phyloP scores from a whole-genome alignment of 192 early-diverging fungal genomes.

The Backusella liffmaniae region DNA sequence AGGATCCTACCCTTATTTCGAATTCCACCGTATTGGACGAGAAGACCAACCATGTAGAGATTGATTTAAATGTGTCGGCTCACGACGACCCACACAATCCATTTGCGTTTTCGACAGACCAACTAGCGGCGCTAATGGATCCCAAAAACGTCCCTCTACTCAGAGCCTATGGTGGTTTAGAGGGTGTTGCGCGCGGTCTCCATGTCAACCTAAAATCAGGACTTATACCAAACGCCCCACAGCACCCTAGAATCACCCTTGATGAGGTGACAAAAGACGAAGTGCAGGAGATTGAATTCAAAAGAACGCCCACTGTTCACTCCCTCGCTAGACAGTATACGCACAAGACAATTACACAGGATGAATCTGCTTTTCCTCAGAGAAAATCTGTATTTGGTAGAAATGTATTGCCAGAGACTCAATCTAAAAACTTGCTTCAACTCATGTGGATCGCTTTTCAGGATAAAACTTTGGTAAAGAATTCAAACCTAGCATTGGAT shows the following conservation, averaged over 20 bases:
- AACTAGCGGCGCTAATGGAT: constrained; percentile 53
- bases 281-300: background rate
- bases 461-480: constrained; percentile 68
- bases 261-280: background rate
- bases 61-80: constrained; percentile 13
- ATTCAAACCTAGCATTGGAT: no score
- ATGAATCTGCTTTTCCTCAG: constrained; percentile 46
- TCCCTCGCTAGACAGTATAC: background rate
- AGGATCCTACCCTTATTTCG: constrained; percentile 10
- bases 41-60: background rate
- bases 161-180: constrained; percentile 39
- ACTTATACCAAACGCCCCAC: constrained; percentile 24
- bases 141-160: constrained; percentile 49
- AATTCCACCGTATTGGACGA: constrained; percentile 1
- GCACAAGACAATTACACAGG: background rate
- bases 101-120: constrained; percentile 45
- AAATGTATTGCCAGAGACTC: constrained; percentile 66
- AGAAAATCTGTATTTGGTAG: constrained; percentile 59
- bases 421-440: constrained; percentile 64
- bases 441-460: constrained; percentile 79
- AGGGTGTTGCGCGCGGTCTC: constrained; percentile 48
- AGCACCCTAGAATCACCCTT: constrained; percentile 6
- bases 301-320: constrained; percentile 3
- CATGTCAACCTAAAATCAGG: constrained; percentile 44
- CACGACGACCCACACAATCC: constrained; percentile 42